These are phyloP conservation scores for Tephrocybe sp. DNA, from an alignment of 768 basidiomycete genomes.

Conservation along the genomic window DNA sequence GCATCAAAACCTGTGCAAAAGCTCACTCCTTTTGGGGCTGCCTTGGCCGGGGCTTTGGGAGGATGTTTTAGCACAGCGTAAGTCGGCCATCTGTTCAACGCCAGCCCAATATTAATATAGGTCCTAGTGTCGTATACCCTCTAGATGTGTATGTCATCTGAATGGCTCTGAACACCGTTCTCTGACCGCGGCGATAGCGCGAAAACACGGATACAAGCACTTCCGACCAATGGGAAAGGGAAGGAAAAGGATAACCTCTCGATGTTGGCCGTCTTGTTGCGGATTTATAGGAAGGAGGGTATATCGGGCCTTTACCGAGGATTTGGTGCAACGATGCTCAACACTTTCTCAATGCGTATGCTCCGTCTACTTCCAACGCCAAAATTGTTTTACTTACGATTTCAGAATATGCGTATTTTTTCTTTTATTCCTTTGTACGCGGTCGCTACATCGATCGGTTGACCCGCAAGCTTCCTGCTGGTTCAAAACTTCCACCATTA, in stretches of 20 bases:
- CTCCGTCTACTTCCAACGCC: slow-evolving; percentile 15
- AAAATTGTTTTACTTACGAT: slow-evolving; percentile 4
- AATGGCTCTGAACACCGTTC: neutral
- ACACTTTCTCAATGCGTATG: slow-evolving; percentile 96
- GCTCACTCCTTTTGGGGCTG: slow-evolving; percentile 85
- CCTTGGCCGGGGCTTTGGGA: slow-evolving; percentile 89
- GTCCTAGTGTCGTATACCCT: slow-evolving; percentile 82
- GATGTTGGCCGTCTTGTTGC: slow-evolving; percentile 61
- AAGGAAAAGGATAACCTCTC: slow-evolving; percentile 54
- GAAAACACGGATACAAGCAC: slow-evolving; percentile 93
- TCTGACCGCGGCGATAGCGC: slow-evolving; percentile 47
- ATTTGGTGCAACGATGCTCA: slow-evolving; percentile 95
- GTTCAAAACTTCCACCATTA: slow-evolving; percentile 58
- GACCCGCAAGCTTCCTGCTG: slow-evolving; percentile 52
- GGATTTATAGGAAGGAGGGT: slow-evolving; percentile 80
- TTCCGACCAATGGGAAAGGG: slow-evolving; percentile 43
- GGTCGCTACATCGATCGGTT: slow-evolving; percentile 76
- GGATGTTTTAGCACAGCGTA: slow-evolving; percentile 93
- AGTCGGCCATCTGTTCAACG: slow-evolving; percentile 30
- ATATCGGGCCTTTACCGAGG: slow-evolving; percentile 83
- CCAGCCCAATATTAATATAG: slow-evolving; percentile 7
- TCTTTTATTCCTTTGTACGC: slow-evolving; percentile 94
- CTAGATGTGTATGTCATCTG: slow-evolving; percentile 74
- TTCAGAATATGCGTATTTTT: slow-evolving; percentile 98
- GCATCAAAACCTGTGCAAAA: slow-evolving; percentile 61